Evolutionary conservation across 106 monocot genomes (phyloP), one percentile per base, ranked within the genome.

Genomic region (Cymbidium sinense): DNA sequence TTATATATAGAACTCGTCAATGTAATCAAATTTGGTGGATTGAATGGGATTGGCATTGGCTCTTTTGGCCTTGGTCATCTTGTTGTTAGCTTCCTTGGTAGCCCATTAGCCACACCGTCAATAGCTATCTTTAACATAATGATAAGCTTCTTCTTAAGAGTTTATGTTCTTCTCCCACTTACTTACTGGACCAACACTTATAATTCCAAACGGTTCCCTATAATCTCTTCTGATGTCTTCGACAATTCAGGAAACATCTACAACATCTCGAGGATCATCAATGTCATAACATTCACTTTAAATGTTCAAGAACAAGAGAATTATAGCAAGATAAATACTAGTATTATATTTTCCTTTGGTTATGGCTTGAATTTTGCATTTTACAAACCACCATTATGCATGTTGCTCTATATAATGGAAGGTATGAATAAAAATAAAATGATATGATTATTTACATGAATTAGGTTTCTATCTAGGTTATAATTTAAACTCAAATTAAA

Each of bases 11-110:
- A 44, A 85, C n/a, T 92, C 0, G 65, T 89, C 64, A 0, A 86
- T 88, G 19, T 88, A 88, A 12, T n/a, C 88, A 91, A 44, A 86
- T 91, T 61, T 88, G 91, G 0, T 86, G 91, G 88, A 13, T 31
- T 82, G 19, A 64, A n/a, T 0, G 91, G 86, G 7, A 80, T 86
- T 18, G 86, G 86, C 7, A 44, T 86, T 21, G 83, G 43, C 0
- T 73, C 86, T 12, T 64, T 86, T 20, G 82, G 79, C 2, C 74
- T 87, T 39, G 87, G 84, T 8, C 84, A 84, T 74, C 87, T 17
- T 0, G 36, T 87, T 7, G 83, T 20, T 4, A 43, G 81, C 43
- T 87, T 78, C 74, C 83, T 84, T 7, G 81, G 78, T 34, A 87
- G 81, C 69, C 87, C 87, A 2, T 72, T 87, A 1, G 84, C 83